phyloP scores from a whole-genome alignment of 768 basidiomycete species.

The Mycena rosella region DNA sequence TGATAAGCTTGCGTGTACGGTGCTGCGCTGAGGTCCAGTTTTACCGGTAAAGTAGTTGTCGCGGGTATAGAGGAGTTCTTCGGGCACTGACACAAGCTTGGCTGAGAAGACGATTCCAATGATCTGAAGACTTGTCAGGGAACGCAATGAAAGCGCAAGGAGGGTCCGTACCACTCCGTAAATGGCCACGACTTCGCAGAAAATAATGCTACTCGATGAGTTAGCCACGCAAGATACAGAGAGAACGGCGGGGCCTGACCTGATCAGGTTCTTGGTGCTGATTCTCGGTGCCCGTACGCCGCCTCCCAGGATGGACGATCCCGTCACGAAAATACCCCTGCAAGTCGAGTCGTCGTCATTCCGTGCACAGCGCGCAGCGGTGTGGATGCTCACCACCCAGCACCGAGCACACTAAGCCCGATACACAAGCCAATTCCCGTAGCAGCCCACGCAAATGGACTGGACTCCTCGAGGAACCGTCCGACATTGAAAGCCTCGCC shows the following conservation, averaged over 20 bases:
- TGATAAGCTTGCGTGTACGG: not conserved
- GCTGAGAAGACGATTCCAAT: conserved; percentile 97
- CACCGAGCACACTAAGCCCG: conserved; percentile 93
- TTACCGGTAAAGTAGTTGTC: conserved; percentile 94
- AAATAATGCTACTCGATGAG: conserved; percentile 83
- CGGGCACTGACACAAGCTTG: conserved; percentile 75
- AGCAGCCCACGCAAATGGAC: conserved; percentile 93
- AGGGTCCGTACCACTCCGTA: conserved; percentile 86
- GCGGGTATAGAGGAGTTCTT: conserved; percentile 80
- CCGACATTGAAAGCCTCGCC: conserved; percentile 96
- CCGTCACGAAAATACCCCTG: conserved; percentile 98
- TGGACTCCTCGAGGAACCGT: conserved; percentile 92
- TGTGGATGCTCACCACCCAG: conserved; percentile 82
- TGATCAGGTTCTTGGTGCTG: conserved; percentile 97
- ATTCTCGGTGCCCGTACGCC: conserved; percentile 95
- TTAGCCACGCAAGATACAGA: not conserved
- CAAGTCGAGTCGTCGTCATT: conserved; percentile 29
- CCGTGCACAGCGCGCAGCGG: not conserved
- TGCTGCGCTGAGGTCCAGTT: not conserved
- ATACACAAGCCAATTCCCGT: conserved; percentile 94
- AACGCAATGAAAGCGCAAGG: not conserved
- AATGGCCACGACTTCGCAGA: conserved; percentile 99
- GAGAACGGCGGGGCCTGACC: conserved; percentile 58
- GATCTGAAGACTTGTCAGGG: conserved; percentile 63
- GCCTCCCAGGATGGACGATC: conserved; percentile 96